Conservation (phyloP, 2,329 filamentous ascomycete species). For the Verticillium nonalfalfae region DNA sequence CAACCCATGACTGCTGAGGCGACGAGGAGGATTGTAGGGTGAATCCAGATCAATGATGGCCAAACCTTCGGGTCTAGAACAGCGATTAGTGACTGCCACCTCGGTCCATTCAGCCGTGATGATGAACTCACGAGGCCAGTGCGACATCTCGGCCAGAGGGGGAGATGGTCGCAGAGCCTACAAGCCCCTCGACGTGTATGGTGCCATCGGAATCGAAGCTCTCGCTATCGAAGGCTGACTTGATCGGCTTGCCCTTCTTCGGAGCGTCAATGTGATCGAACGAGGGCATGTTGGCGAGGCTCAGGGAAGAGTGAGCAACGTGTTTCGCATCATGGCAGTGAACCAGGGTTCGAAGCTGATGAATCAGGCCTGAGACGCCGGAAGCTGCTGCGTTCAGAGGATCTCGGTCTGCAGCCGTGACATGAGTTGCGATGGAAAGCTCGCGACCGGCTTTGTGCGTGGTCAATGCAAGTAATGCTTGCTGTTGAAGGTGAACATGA, state of each 20-base stretch:
- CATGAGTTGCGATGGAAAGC: neutral
- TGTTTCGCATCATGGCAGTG: neutral
- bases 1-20: conserved; percentile 73
- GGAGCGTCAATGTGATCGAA: conserved; percentile 39
- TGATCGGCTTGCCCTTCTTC: conserved; percentile 53
- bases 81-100: neutral
- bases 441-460: neutral
- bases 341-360: neutral
- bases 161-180: conserved; percentile 89
- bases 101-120: neutral
- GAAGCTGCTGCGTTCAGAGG: neutral
- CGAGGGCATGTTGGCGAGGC: conserved; percentile 35
- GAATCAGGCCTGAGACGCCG: neutral
- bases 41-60: conserved; percentile 90
- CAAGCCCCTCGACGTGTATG: conserved; percentile 73
- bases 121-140: conserved; percentile 62
- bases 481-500: neutral
- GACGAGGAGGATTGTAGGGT: conserved; percentile 78
- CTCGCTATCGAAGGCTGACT: conserved; percentile 73
- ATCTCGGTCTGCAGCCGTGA: neutral
- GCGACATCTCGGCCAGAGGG: conserved; percentile 87
- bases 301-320: neutral
- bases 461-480: neutral
- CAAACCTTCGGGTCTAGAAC: conserved; percentile 66
- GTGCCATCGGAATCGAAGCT: conserved; percentile 82